A percentile compares a stretch with the other conserved stretches of the same genome.
These are phyloP conservation scores for Astragalus membranaceus DNA, from an alignment of 306 rosid species.

Conservation along the genomic window DNA sequence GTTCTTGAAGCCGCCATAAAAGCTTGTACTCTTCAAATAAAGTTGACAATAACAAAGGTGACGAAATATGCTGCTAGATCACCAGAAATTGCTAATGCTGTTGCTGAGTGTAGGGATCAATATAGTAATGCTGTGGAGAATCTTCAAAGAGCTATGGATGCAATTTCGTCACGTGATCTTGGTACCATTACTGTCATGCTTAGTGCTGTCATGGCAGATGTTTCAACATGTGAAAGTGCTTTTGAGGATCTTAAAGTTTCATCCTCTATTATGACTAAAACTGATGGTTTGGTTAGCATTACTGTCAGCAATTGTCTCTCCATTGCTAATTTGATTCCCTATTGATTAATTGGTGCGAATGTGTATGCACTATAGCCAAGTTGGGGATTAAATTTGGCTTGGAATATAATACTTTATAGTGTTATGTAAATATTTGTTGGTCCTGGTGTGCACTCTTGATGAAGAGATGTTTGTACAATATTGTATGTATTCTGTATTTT, in stretches of 20 bases:
- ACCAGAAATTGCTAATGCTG: background rate
- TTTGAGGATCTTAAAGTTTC: background rate
- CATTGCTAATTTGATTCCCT: slow-evolving; percentile 19
- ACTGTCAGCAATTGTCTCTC: slow-evolving; percentile 14
- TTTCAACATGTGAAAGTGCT: slow-evolving; percentile 17
- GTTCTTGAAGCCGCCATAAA: slow-evolving; percentile 13
- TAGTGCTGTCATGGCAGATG: slow-evolving; percentile 23
- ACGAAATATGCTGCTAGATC: background rate
- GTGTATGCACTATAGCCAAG: background rate
- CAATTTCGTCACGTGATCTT: background rate
- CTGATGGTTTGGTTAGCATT: slow-evolving; percentile 16
- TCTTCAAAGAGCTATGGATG: background rate
- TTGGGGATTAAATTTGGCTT: background rate
- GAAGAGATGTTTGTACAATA: background rate
- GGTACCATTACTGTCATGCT: slow-evolving; percentile 19
- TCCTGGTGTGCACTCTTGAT: background rate
- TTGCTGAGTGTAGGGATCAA: slow-evolving; percentile 2
- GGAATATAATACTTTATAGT: background rate
- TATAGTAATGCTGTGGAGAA: background rate
- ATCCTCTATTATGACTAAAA: background rate
- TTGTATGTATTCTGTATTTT: background rate
- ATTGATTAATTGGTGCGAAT: background rate
- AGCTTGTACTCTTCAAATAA: background rate
- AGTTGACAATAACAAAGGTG: background rate
- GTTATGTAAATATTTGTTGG: background rate